Conservation (phyloP, 345 rosid species). For the Moringa oleifera region DNA sequence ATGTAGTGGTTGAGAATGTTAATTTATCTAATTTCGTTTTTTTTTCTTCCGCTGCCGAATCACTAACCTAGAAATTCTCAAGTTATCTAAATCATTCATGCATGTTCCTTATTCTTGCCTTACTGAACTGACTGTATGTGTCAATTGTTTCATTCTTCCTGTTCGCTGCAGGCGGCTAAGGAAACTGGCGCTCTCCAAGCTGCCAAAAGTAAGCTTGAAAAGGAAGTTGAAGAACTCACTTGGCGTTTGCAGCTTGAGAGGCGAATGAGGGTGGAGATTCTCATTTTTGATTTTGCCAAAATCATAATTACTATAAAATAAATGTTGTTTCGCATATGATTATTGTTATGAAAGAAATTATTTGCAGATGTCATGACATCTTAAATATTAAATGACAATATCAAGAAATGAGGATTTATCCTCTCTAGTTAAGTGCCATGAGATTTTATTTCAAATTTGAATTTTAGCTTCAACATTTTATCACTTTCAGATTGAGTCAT, state of each 20-base stretch:
- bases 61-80: neutral
- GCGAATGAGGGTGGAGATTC: conserved; percentile 57
- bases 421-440: neutral
- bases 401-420: neutral
- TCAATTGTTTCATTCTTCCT: conserved; percentile 7
- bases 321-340: conserved; percentile 1
- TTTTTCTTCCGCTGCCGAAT: neutral
- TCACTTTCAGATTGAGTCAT: too few relatives aligned
- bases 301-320: neutral
- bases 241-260: conserved; percentile 80
- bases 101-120: neutral
- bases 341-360: neutral
- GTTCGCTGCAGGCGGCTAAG: conserved; percentile 72
- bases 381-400: neutral
- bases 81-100: neutral
- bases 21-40: neutral
- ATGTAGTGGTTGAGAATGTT: neutral
- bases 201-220: conserved; percentile 87
- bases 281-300: neutral
- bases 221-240: conserved; percentile 89
- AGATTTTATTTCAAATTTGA: neutral
- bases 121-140: neutral
- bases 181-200: conserved; percentile 97
- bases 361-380: neutral
- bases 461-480: neutral